Percentiles rank a stretch among this genome's conserved stretches.
These are phyloP conservation scores for Naganishia kalamii DNA, from an alignment of 768 basidiomycete species.

Conservation along the genomic window DNA sequence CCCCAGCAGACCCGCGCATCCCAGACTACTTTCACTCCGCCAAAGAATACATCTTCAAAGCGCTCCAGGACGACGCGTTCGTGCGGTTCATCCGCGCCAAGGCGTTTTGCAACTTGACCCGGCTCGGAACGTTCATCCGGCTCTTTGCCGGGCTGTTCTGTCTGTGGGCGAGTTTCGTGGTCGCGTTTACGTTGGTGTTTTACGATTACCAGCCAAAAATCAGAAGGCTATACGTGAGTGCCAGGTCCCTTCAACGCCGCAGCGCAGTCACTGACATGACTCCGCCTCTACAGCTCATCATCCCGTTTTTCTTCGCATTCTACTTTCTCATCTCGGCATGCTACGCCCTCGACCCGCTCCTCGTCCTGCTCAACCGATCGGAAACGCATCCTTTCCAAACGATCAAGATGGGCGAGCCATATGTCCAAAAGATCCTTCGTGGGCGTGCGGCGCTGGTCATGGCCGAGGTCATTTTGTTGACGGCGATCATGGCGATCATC, in stretches of 20 bases:
- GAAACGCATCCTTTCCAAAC: constrained; percentile 97
- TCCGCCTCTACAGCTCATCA: constrained; percentile 62
- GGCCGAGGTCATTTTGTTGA: constrained; percentile 55
- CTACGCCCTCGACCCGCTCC: constrained; percentile 92
- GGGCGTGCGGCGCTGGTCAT: constrained; percentile 87
- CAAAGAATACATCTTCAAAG: constrained; percentile 93
- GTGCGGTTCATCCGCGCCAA: constrained; percentile 84
- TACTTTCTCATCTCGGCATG: constrained; percentile 91
- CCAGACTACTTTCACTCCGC: constrained; percentile 97
- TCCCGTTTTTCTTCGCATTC: constrained; percentile 82
- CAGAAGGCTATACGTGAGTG: constrained; percentile 86
- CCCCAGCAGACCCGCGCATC: constrained; percentile 68
- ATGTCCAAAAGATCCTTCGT: constrained; percentile 81
- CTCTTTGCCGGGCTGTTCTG: constrained; percentile 75
- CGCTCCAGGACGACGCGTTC: constrained; percentile 72
- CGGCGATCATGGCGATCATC: constrained; percentile 74
- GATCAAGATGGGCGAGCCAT: constrained; percentile 82
- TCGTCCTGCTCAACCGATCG: constrained; percentile 86
- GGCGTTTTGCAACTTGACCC: constrained; percentile 96
- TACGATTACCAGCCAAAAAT: constrained; percentile 87
- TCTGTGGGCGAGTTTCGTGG: constrained; percentile 91
- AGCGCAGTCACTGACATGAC: background rate
- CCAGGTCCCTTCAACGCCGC: background rate
- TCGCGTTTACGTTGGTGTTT: constrained; percentile 85
- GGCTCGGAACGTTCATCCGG: constrained; percentile 77